phyloP scores from a whole-genome alignment of 169 alveolate species.

The Eimeria brunetti region DNA sequence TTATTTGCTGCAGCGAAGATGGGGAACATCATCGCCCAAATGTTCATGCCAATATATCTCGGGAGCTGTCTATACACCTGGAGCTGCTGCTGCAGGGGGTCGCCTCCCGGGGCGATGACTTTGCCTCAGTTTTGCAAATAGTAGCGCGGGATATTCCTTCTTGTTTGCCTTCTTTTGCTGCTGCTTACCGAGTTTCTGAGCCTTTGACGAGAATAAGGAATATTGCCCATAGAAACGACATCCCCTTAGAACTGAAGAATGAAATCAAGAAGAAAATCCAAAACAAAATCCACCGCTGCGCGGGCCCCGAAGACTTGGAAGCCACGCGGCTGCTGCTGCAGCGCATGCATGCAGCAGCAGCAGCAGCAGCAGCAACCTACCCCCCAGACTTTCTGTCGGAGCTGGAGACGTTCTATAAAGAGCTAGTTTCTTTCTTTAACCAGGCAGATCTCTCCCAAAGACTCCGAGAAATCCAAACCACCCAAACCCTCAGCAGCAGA shows the following conservation, averaged over 20 bases:
- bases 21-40: conserved; percentile 83
- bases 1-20: conserved; percentile 67
- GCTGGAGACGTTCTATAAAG: conserved; percentile 66
- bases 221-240: conserved; percentile 84
- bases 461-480: not conserved
- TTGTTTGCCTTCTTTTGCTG: conserved; percentile 81
- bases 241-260: conserved; percentile 67
- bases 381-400: conserved; percentile 41
- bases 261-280: conserved; percentile 79
- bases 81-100: conserved; percentile 63
- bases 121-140: conserved; percentile 78
- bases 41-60: conserved; percentile 78
- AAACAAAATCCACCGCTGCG: conserved; percentile 85
- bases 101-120: conserved; percentile 10
- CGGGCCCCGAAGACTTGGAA: conserved; percentile 81
- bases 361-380: too few relatives aligned
- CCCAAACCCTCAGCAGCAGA: not conserved
- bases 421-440: conserved; percentile 62
- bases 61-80: conserved; percentile 76
- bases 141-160: conserved; percentile 77
- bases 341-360: conserved; percentile 36
- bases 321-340: conserved; percentile 56
- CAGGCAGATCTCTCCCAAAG: conserved; percentile 44
- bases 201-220: conserved; percentile 85
- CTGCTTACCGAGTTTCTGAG: conserved; percentile 80